These are phyloP conservation scores for Cucurbita ficifolia DNA, from an alignment of 306 rosid genomes.

Conservation along the genomic window DNA sequence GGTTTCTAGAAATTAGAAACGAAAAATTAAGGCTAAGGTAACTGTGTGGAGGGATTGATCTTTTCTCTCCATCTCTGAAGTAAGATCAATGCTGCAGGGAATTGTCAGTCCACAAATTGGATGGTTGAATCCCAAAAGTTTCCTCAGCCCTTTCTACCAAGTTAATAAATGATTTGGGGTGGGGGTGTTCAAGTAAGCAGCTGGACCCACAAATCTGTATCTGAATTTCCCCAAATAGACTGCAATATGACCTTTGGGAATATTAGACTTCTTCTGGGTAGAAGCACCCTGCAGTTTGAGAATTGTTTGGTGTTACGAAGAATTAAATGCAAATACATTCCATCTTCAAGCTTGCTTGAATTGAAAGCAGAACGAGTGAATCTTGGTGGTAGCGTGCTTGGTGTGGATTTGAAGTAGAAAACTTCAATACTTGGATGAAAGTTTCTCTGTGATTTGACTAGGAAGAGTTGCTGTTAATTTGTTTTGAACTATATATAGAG, in stretches of 20 bases:
- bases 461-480: not conserved
- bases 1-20: not conserved
- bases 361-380: not conserved
- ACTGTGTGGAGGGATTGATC: not conserved
- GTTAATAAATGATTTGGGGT: conserved; percentile 20
- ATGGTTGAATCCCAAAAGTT: conserved; percentile 34
- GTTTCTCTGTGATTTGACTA: not conserved
- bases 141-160: conserved; percentile 24
- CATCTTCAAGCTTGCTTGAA: not conserved
- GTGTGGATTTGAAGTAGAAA: not conserved
- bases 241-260: conserved; percentile 29
- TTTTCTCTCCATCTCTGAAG: conserved; percentile 11
- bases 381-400: not conserved
- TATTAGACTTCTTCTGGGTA: conserved; percentile 1
- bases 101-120: conserved; percentile 42
- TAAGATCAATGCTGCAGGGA: conserved; percentile 21
- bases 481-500: not conserved
- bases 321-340: not conserved
- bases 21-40: not conserved
- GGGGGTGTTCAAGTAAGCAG: not conserved
- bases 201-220: too few relatives aligned
- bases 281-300: not conserved
- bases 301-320: not conserved
- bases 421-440: not conserved
- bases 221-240: not conserved